Conservation (phyloP, 192 early-diverging fungal species). For the Polychytrium aggregatum region DNA sequence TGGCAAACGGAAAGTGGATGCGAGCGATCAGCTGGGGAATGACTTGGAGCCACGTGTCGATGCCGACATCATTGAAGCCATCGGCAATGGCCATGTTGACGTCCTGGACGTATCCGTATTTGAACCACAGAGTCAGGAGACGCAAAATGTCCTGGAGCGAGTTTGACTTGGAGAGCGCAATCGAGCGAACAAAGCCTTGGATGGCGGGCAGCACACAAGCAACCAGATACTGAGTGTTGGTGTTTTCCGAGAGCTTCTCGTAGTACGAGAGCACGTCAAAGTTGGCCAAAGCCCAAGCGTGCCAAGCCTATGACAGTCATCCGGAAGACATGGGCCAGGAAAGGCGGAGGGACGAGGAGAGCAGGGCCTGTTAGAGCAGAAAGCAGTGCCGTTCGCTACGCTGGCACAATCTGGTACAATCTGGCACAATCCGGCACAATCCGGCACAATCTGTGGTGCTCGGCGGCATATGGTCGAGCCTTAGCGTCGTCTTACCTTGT, state of each 20-base stretch:
- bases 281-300: constrained; percentile 71
- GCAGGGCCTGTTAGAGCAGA: too few species aligned
- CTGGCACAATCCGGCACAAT: too few species aligned
- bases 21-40: constrained; percentile 84
- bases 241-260: constrained; percentile 50
- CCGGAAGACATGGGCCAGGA: too few species aligned
- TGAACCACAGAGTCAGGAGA: constrained; percentile 77
- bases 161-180: constrained; percentile 65
- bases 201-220: constrained; percentile 47
- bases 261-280: constrained; percentile 60
- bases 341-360: too few species aligned
- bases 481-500: too few species aligned
- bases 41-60: constrained; percentile 84
- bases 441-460: too few species aligned
- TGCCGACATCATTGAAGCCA: constrained; percentile 58
- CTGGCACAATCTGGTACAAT: too few species aligned
- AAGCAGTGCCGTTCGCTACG: too few species aligned
- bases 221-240: constrained; percentile 52
- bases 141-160: constrained; percentile 78
- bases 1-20: constrained; percentile 54
- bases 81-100: constrained; percentile 57
- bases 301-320: too few species aligned
- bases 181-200: constrained; percentile 67
- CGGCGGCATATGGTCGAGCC: too few species aligned
- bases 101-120: constrained; percentile 64